phyloP scores from a whole-genome alignment of 805 yeast genomes.

The Candida multigemmis region DNA sequence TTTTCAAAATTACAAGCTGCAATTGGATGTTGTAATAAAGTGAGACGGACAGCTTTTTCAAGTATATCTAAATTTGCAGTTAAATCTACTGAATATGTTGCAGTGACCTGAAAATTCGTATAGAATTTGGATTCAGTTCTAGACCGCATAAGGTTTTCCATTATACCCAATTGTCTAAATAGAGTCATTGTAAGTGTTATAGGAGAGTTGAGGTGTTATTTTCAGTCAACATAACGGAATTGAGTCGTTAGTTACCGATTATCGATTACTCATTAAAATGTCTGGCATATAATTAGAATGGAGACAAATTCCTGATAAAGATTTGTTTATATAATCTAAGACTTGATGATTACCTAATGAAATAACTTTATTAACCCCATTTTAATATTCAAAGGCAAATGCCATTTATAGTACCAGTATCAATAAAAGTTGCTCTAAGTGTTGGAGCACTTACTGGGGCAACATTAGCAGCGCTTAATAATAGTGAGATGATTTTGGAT shows the following conservation, averaged over 20 bases:
- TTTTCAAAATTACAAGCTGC: constrained; percentile 18
- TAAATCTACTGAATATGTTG: constrained; percentile 16
- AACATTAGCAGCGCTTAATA: constrained; percentile 18
- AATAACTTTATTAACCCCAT: no score
- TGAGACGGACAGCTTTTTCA: constrained; percentile 18
- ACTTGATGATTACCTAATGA: no score
- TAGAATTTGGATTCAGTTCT: constrained; percentile 20
- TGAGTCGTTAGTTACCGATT: no score
- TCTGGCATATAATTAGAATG: no score
- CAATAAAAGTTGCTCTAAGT: constrained; percentile 22
- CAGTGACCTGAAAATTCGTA: constrained; percentile 24
- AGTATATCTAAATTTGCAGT: constrained; percentile 7
- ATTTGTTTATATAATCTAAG: no score
- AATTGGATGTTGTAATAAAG: constrained; percentile 24
- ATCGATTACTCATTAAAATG: no score
- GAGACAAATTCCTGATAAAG: no score
- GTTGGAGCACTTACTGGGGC: constrained; percentile 26
- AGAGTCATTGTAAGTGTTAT: no score
- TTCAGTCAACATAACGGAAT: no score
- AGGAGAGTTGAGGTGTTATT: no score
- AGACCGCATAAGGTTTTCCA: constrained; percentile 26
- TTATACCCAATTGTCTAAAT: constrained; percentile 17
- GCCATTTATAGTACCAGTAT: constrained; percentile 16
- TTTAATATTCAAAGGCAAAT: not conserved
- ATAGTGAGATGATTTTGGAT: constrained; percentile 19